Evolutionary conservation across 169 alveolate species (phyloP).

Genomic region (Plasmodium coatneyi): DNA sequence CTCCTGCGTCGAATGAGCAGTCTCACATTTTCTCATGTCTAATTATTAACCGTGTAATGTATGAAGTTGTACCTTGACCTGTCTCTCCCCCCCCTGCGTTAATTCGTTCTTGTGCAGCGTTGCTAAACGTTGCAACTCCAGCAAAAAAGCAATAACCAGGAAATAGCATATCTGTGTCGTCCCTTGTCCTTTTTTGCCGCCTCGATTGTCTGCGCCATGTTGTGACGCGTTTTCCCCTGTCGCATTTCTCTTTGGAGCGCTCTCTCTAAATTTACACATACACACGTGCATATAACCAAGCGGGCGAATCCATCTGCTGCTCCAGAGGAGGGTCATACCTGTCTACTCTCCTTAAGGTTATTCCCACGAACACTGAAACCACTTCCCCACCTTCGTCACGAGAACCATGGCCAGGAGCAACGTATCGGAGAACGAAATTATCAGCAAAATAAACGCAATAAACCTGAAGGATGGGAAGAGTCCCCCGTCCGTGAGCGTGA

Average conservation of each 20-base stretch:
- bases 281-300: not conserved
- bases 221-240: not conserved
- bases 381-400: not conserved
- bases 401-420: not conserved
- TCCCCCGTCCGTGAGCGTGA: slow-evolving; percentile 30
- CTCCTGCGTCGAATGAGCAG: not conserved
- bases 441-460: slow-evolving; percentile 36
- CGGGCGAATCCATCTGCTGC: not conserved
- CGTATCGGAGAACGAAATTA: slow-evolving; percentile 51
- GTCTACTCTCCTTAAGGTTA: not conserved
- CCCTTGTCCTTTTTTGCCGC: not conserved
- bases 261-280: not conserved
- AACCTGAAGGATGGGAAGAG: slow-evolving; percentile 53
- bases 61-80: not conserved
- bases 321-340: not conserved
- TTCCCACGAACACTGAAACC: not conserved
- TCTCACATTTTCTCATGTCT: not conserved
- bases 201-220: not conserved
- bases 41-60: not conserved
- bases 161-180: not conserved
- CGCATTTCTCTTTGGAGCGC: not conserved
- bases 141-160: not conserved
- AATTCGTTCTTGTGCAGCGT: not conserved
- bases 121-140: not conserved
- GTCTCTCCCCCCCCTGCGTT: not conserved